Evolutionary conservation across 345 rosid genomes (phyloP).

Genomic region (Melaleuca quinquenervia): DNA sequence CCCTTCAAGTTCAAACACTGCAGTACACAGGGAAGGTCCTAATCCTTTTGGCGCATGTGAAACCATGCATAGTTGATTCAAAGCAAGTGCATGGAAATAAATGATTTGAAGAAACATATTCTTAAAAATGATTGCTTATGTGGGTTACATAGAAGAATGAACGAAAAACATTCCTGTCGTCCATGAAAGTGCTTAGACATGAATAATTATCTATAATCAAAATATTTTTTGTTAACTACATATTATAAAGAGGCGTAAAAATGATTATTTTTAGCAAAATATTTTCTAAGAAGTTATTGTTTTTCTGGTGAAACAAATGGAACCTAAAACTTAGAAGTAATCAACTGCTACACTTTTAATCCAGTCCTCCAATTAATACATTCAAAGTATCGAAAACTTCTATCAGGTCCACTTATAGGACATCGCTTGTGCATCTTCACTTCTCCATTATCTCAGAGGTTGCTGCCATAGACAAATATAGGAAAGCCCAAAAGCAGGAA

Average conservation of each 20-base stretch:
- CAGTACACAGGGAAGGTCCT: neutral
- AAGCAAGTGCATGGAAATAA: neutral
- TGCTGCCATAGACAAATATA: neutral
- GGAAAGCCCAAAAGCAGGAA: neutral
- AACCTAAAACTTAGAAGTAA: neutral
- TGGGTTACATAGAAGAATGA: neutral
- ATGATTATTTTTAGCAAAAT: neutral
- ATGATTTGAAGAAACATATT: neutral
- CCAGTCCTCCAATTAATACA: neutral
- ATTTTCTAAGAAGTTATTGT: too few species aligned
- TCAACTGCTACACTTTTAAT: neutral
- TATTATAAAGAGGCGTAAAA: fast-evolving
- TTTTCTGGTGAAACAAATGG: fast-evolving
- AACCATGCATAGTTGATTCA: neutral
- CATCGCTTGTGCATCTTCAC: neutral
- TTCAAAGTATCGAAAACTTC: neutral
- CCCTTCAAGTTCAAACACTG: neutral
- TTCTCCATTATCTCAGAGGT: neutral
- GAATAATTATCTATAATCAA: neutral
- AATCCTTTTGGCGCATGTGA: neutral
- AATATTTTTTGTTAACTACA: neutral
- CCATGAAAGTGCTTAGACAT: neutral
- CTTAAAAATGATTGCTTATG: neutral
- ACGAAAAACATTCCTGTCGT: neutral
- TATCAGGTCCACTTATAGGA: neutral